phyloP scores from a whole-genome alignment of 306 rosid genomes.

The Vicia faba region DNA sequence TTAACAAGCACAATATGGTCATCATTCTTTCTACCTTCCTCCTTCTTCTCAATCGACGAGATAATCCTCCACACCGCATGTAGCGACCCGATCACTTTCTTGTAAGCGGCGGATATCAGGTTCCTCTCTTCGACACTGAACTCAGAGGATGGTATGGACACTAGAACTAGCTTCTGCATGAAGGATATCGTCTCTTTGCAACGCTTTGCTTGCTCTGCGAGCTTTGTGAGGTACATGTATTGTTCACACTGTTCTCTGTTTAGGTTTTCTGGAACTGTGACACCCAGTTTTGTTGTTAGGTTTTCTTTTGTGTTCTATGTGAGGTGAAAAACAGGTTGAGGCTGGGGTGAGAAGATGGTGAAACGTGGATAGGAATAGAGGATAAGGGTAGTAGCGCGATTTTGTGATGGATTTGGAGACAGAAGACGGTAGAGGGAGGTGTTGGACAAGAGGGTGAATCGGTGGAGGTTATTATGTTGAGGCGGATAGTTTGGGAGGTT shows the following conservation, averaged over 20 bases:
- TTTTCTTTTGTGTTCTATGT: no score
- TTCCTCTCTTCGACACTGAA: constrained; percentile 72
- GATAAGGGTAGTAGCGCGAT: no score
- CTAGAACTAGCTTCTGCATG: constrained; percentile 74
- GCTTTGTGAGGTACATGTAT: constrained; percentile 69
- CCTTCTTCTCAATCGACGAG: constrained; percentile 77
- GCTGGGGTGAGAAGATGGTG: no score
- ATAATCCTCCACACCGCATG: constrained; percentile 79
- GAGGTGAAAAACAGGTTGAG: no score
- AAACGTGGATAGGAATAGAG: no score
- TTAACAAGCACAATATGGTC: constrained; percentile 62
- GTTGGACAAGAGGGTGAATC: no score
- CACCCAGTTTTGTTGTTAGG: no score
- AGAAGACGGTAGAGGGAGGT: no score
- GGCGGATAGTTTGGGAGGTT: no score
- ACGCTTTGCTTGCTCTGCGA: constrained; percentile 76
- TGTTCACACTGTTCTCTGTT: constrained; percentile 62
- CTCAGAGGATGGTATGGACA: constrained; percentile 64
- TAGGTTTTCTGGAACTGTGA: constrained; percentile 58
- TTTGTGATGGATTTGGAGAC: no score
- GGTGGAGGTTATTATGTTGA: no score
- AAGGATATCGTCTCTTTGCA: constrained; percentile 81
- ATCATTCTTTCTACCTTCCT: constrained; percentile 70
- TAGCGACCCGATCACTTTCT: constrained; percentile 78
- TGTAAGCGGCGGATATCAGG: constrained; percentile 68